Evolutionary conservation across 805 yeast species (phyloP).

Genomic region (Blastobotrys attinorum): DNA sequence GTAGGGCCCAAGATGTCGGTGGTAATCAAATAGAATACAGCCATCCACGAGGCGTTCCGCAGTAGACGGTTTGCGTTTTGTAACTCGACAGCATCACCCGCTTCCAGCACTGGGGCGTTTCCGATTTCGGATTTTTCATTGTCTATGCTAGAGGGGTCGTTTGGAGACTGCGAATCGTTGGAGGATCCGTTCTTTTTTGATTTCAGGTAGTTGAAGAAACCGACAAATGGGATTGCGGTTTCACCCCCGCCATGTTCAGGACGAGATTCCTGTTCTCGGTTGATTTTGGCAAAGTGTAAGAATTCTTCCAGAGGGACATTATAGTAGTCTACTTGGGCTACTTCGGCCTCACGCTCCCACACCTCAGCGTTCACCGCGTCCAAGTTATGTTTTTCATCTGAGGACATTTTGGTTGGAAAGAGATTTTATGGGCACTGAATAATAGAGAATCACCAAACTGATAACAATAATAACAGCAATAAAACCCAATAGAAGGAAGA

Average conservation of each 20-base stretch:
- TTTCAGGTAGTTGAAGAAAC: constrained; percentile 5
- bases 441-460: too few species aligned
- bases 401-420: background rate
- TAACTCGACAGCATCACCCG: background rate
- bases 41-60: constrained; percentile 20
- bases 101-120: background rate
- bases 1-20: constrained; percentile 42
- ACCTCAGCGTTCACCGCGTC: constrained; percentile 9
- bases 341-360: constrained; percentile 8
- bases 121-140: constrained; percentile 3
- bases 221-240: constrained; percentile 11
- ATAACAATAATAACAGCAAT: too few species aligned
- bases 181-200: constrained; percentile 3
- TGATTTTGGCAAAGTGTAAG: constrained; percentile 15
- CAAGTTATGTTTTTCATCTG: background rate
- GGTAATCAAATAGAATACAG: constrained; percentile 40
- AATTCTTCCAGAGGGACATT: constrained; percentile 19
- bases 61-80: constrained; percentile 16
- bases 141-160: background rate
- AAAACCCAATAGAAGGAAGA: too few species aligned
- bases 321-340: background rate
- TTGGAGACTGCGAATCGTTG: background rate
- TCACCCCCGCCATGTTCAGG: constrained; percentile 9
- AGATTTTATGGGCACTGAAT: too few species aligned
- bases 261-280: constrained; percentile 14